phyloP scores from a whole-genome alignment of 495 filamentous ascomycete species.

The Lasiosphaeria ovina region DNA sequence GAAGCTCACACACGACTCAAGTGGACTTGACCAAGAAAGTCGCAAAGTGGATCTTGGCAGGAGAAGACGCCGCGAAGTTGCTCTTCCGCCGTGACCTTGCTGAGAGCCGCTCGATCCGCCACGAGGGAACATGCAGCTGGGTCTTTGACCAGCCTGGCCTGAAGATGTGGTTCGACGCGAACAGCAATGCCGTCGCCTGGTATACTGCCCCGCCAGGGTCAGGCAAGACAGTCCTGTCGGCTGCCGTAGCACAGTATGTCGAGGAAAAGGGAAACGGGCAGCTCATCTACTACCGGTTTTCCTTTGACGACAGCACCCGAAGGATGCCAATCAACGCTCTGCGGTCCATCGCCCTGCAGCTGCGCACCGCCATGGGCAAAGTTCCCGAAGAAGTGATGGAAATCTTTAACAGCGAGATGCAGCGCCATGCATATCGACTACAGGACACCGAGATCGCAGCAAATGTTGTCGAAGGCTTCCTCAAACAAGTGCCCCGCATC shows the following conservation, averaged over 20 bases:
- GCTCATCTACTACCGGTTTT: constrained; percentile 32
- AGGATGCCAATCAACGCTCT: constrained; percentile 24
- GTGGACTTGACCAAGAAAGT: background rate
- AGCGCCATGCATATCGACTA: background rate
- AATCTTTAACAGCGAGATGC: constrained; percentile 1
- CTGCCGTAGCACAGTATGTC: constrained; percentile 6
- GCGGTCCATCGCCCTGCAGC: constrained; percentile 29
- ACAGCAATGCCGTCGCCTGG: background rate
- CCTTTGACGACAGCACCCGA: constrained; percentile 26
- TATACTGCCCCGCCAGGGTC: background rate
- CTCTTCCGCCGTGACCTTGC: background rate
- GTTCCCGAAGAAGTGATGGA: background rate
- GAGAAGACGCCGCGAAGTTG: background rate
- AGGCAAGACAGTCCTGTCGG: background rate
- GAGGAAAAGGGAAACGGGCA: constrained; percentile 15
- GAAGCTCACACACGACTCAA: background rate
- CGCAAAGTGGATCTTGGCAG: background rate
- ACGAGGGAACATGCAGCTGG: background rate
- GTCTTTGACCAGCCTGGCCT: background rate
- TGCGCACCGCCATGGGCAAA: constrained; percentile 7
- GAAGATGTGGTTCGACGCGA: background rate
- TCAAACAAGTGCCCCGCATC: constrained; percentile 24
- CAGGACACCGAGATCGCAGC: background rate
- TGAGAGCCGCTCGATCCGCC: background rate
- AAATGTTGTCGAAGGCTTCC: constrained; percentile 22